phyloP scores from a whole-genome alignment of 129 eudicot species.

The Flaveria robusta region DNA sequence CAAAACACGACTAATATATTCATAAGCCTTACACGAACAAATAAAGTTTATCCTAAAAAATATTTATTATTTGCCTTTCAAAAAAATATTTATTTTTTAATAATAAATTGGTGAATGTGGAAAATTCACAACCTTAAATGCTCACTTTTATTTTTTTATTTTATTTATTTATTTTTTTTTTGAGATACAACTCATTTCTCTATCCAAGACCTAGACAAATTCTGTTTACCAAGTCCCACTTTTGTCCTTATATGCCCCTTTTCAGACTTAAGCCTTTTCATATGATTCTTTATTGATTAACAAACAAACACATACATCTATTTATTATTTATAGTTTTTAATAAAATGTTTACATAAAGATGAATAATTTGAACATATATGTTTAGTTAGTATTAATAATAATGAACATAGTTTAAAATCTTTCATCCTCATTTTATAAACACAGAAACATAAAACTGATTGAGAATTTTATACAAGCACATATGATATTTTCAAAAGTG shows the following conservation, averaged over 20 bases:
- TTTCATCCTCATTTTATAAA: background rate
- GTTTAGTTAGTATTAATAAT: background rate
- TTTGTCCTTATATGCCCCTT: conserved; percentile 28
- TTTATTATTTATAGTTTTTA: background rate
- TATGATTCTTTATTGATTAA: conserved; percentile 21
- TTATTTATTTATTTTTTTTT: too few relatives aligned
- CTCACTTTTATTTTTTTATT: conserved; percentile 12
- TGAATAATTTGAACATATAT: background rate
- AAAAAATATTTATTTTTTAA: background rate
- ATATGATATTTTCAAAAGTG: background rate
- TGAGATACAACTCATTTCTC: conserved; percentile 33
- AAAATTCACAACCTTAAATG: conserved; percentile 1
- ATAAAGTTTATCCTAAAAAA: too few relatives aligned
- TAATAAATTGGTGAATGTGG: background rate
- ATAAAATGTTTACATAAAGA: background rate
- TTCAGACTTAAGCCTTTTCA: conserved; percentile 1
- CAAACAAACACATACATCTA: conserved; percentile 12
- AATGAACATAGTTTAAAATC: background rate
- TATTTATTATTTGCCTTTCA: too few relatives aligned
- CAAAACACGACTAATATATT: too few relatives aligned
- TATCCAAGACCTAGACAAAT: conserved; percentile 33
- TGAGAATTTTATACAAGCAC: background rate
- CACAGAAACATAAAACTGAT: background rate
- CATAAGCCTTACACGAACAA: too few relatives aligned
- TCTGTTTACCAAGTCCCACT: conserved; percentile 20